Conservation (phyloP, 140 eudicot genomes). For the Anethum foeniculum region DNA sequence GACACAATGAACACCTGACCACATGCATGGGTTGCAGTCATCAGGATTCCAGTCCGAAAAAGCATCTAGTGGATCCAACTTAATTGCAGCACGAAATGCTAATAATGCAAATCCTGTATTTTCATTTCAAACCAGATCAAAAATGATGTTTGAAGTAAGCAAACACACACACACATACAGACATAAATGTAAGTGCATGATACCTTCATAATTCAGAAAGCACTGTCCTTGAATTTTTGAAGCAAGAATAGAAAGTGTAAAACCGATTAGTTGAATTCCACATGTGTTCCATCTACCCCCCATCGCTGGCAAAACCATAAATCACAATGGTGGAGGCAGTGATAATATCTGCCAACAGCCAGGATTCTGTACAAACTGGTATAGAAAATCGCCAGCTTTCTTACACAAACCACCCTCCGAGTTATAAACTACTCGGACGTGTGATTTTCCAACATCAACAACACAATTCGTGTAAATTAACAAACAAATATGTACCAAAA, state of each 20-base stretch:
- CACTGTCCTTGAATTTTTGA: conserved; percentile 18
- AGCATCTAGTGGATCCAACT: conserved; percentile 54
- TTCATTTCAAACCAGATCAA: conserved; percentile 14
- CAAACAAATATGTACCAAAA: conserved; percentile 10
- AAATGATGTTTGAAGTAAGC: background rate
- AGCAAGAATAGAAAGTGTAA: conserved; percentile 9
- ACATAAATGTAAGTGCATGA: background rate
- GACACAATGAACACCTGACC: conserved; percentile 76
- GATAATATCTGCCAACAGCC: conserved; percentile 48
- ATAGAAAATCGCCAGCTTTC: conserved; percentile 57
- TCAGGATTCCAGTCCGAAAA: conserved; percentile 58
- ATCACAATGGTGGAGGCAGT: conserved; percentile 49
- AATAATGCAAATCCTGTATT: conserved; percentile 63
- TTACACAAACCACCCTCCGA: conserved; percentile 32
- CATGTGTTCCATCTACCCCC: conserved; percentile 33
- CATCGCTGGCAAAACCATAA: conserved; percentile 43
- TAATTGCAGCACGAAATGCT: conserved; percentile 52
- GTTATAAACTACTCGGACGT: conserved; percentile 25
- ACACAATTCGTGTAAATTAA: conserved; percentile 11
- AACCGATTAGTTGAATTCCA: conserved; percentile 27
- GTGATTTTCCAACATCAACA: conserved; percentile 13
- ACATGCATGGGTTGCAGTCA: conserved; percentile 61
- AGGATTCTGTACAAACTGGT: conserved; percentile 36
- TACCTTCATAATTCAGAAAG: conserved; percentile 30
- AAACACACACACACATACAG: too few relatives aligned